Evolutionary conservation across 495 filamentous ascomycete species (phyloP).

Genomic region (Choiromyces venosus): DNA sequence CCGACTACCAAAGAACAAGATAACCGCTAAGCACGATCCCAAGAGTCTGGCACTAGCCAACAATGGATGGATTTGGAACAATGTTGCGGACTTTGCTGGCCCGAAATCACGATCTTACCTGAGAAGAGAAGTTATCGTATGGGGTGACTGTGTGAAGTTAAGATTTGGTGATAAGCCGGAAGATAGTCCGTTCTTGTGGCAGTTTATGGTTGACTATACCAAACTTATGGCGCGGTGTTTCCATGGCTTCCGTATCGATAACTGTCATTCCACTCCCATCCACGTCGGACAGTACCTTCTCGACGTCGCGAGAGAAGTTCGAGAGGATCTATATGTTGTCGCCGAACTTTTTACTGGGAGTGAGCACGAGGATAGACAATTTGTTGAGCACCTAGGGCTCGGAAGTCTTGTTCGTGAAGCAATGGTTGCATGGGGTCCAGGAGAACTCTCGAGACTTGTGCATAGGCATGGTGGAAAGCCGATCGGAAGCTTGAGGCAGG

Average conservation of each 20-base stretch:
- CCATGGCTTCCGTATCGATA: conserved; percentile 92
- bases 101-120: conserved; percentile 83
- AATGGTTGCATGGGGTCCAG: conserved; percentile 97
- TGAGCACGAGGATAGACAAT: conserved; percentile 91
- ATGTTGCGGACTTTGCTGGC: conserved; percentile 88
- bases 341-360: conserved; percentile 96
- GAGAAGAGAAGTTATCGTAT: conserved; percentile 90
- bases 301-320: conserved; percentile 80
- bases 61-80: conserved; percentile 99
- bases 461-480: conserved; percentile 91
- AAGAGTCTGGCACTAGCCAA: conserved; percentile 80
- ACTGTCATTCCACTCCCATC: conserved; percentile 94
- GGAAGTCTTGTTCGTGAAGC: conserved; percentile 90
- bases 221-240: conserved; percentile 93
- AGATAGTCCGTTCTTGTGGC: conserved; percentile 91
- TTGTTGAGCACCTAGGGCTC: conserved; percentile 84
- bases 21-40: conserved; percentile 67
- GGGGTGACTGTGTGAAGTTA: conserved; percentile 97
- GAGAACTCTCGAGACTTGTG: conserved; percentile 81
- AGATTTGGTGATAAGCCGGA: conserved; percentile 75
- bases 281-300: conserved; percentile 90
- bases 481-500: conserved; percentile 92
- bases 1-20: conserved; percentile 71
- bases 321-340: conserved; percentile 83
- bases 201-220: conserved; percentile 90